Evolutionary conservation across 2,329 filamentous ascomycete genomes (phyloP).

Genomic region (Aspergillus costaricaensis): DNA sequence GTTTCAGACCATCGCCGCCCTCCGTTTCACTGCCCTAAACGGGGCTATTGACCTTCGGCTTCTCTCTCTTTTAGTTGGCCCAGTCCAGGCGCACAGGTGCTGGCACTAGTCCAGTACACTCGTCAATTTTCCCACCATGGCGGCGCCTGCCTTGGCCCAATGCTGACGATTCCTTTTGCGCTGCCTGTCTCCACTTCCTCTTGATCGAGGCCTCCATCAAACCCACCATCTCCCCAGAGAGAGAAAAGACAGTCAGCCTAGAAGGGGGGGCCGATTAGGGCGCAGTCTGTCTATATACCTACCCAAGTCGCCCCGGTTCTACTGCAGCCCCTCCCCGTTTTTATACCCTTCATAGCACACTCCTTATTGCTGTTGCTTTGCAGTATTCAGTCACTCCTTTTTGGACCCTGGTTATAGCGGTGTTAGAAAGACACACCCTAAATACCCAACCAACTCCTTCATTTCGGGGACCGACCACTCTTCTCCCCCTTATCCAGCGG

Average conservation of each 20-base stretch:
- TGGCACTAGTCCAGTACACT: neutral
- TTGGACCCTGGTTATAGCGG: neutral
- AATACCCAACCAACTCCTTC: neutral
- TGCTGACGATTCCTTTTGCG: conserved; percentile 11
- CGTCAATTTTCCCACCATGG: conserved; percentile 1
- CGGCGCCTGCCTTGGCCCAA: neutral
- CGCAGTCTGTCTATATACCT: conserved; percentile 2
- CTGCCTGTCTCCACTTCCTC: neutral
- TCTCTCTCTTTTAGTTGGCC: neutral
- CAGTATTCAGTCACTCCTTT: conserved; percentile 5
- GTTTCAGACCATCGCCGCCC: conserved; percentile 1
- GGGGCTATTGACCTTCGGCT: conserved; percentile 7
- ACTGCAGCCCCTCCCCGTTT: too few species aligned
- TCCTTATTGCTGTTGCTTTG: neutral
- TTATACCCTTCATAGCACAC: neutral
- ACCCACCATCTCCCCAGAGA: neutral
- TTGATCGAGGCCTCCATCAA: neutral
- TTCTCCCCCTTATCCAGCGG: conserved; percentile 2
- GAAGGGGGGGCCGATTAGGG: neutral
- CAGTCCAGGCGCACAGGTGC: neutral
- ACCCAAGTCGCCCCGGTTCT: neutral
- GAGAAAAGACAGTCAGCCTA: neutral
- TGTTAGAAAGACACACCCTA: neutral
- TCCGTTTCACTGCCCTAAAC: conserved; percentile 7
- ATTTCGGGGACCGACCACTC: neutral